These are phyloP conservation scores for Ogataea parapolymorpha DNA, from an alignment of 805 yeast genomes.

Conservation along the genomic window DNA sequence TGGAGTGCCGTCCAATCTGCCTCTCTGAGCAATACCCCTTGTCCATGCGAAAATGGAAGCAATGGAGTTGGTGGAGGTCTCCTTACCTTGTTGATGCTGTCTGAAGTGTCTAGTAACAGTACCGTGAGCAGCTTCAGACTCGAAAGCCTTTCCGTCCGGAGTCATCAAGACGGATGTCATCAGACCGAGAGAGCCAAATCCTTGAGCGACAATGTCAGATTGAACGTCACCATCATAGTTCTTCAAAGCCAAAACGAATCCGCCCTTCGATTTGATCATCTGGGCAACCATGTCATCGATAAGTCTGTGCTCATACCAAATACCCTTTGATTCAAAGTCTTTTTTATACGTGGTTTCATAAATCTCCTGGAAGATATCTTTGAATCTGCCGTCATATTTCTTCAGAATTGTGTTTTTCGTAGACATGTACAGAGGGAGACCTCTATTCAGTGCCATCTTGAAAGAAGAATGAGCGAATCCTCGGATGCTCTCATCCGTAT, in stretches of 20 bases:
- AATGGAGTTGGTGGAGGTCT: slow-evolving; percentile 80
- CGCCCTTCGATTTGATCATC: slow-evolving; percentile 83
- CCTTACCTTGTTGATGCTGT: slow-evolving; percentile 77
- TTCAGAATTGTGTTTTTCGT: slow-evolving; percentile 81
- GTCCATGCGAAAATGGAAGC: slow-evolving; percentile 87
- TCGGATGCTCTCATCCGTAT: slow-evolving; percentile 71
- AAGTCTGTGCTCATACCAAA: slow-evolving; percentile 76
- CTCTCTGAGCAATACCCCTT: slow-evolving; percentile 81
- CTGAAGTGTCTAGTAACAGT: slow-evolving; percentile 85
- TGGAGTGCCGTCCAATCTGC: slow-evolving; percentile 68
- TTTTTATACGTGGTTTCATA: slow-evolving; percentile 56
- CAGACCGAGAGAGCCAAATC: slow-evolving; percentile 78
- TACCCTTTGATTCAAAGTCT: slow-evolving; percentile 56
- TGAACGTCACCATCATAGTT: slow-evolving; percentile 87
- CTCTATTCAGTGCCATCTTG: slow-evolving; percentile 64
- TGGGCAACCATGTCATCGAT: slow-evolving; percentile 90
- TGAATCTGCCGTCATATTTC: slow-evolving; percentile 79
- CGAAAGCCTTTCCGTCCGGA: slow-evolving; percentile 84
- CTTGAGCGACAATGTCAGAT: slow-evolving; percentile 83
- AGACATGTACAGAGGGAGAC: slow-evolving; percentile 62
- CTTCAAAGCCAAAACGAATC: slow-evolving; percentile 75
- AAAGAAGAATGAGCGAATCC: slow-evolving; percentile 82
- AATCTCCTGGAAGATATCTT: slow-evolving; percentile 70
- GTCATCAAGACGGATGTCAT: slow-evolving; percentile 83
- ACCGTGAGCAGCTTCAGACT: slow-evolving; percentile 85